Evolutionary conservation across 192 early-diverging fungal genomes (phyloP).

Genomic region (Spinellus fusiger): DNA sequence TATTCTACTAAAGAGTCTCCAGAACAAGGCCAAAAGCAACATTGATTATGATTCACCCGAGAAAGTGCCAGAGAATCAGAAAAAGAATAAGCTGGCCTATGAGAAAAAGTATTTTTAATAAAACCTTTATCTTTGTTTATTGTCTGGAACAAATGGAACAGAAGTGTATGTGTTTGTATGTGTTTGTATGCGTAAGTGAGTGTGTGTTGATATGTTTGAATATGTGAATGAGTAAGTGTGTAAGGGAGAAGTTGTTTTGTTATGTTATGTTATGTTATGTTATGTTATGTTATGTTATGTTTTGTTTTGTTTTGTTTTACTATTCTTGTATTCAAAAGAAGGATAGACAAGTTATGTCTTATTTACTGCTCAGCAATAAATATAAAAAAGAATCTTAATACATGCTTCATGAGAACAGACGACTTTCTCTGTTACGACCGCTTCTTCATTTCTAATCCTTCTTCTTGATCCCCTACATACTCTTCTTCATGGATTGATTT

Average conservation of each 20-base stretch:
- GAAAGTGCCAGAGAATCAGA: slow-evolving; percentile 6
- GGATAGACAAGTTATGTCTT: too few relatives aligned
- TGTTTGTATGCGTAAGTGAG: background rate
- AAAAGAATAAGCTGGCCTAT: slow-evolving; percentile 12
- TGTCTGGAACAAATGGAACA: background rate
- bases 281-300: background rate
- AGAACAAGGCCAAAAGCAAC: background rate
- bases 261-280: background rate
- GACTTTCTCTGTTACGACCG: background rate
- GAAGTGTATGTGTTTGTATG: background rate
- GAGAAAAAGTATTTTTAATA: slow-evolving; percentile 1
- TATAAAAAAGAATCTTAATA: too few relatives aligned
- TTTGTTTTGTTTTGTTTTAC: background rate
- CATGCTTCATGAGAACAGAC: too few relatives aligned
- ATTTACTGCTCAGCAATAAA: too few relatives aligned
- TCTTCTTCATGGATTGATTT: background rate
- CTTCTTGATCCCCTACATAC: background rate
- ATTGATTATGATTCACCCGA: background rate
- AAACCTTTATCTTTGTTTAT: background rate
- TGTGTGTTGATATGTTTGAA: background rate
- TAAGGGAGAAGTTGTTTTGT: background rate
- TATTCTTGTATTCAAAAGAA: background rate
- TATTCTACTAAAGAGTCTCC: background rate
- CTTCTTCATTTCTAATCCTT: background rate
- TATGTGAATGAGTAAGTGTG: background rate